phyloP scores from a whole-genome alignment of 805 yeast genomes.

The Alloascoidea hylecoeti region DNA sequence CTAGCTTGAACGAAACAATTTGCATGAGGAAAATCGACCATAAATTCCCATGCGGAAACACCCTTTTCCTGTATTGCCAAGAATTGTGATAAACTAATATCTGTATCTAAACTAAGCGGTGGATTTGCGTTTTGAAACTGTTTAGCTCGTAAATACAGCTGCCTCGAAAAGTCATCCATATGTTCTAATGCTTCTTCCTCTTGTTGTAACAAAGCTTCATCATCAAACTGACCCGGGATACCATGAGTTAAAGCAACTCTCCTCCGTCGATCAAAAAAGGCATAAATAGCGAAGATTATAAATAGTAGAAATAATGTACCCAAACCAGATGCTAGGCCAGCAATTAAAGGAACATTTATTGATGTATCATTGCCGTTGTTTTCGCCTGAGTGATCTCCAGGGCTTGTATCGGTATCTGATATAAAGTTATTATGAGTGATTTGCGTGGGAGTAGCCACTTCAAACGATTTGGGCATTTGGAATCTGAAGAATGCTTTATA shows the following conservation, averaged over 20 bases:
- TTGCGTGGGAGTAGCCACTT: too few relatives aligned
- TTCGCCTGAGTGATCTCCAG: neutral
- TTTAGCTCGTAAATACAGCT: conserved; percentile 51
- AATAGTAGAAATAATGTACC: conserved; percentile 20
- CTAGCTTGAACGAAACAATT: conserved; percentile 52
- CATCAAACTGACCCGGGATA: conserved; percentile 48
- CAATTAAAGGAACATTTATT: conserved; percentile 20
- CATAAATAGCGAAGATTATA: conserved; percentile 14
- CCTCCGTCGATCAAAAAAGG: conserved; percentile 17
- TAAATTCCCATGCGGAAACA: conserved; percentile 80
- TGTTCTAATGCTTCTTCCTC: conserved; percentile 53
- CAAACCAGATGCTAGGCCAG: conserved; percentile 22
- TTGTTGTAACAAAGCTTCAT: conserved; percentile 42
- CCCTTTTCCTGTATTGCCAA: conserved; percentile 76
- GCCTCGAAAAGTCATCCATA: conserved; percentile 38
- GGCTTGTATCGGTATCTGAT: too few relatives aligned
- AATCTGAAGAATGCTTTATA: too few relatives aligned
- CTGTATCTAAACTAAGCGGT: conserved; percentile 25
- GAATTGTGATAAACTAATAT: conserved; percentile 39
- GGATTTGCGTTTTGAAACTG: conserved; percentile 30
- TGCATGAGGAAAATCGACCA: conserved; percentile 31
- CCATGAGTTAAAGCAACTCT: conserved; percentile 22
- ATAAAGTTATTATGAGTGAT: too few relatives aligned
- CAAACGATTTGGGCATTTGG: too few relatives aligned
- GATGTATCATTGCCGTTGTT: conserved; percentile 9